Conservation (phyloP, 1,139 yeast species). For the Saccharomyces hybrid region DNA sequence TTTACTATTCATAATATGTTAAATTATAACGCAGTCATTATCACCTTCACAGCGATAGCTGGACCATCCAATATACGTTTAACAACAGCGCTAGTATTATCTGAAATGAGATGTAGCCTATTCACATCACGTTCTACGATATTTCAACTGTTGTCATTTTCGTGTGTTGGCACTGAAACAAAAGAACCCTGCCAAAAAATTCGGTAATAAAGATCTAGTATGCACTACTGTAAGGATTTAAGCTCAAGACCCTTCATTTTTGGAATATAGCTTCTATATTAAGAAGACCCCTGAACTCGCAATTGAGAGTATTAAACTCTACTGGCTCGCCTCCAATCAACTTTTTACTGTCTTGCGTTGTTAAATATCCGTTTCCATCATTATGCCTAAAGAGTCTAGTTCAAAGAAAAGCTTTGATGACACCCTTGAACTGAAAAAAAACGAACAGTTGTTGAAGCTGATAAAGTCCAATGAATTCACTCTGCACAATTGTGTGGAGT, state of each 20-base stretch:
- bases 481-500: conserved; percentile 59
- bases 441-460: conserved; percentile 41
- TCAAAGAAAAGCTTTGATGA: background rate
- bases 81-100: too few species aligned
- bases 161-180: background rate
- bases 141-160: background rate
- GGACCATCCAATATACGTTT: too few species aligned
- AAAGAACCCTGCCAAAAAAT: background rate
- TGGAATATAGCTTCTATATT: background rate
- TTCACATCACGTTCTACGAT: background rate
- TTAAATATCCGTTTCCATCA: background rate
- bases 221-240: background rate
- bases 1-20: background rate
- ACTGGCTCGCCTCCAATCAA: background rate
- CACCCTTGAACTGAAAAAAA: conserved; percentile 10
- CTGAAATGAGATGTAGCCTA: too few species aligned
- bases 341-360: background rate
- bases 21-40: background rate
- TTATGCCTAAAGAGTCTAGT: background rate
- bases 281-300: background rate
- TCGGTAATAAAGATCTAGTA: background rate
- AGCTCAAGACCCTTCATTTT: background rate
- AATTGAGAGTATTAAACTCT: too few species aligned
- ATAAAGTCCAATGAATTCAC: conserved; percentile 55
- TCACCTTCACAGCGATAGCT: background rate